These are phyloP conservation scores for Prunus mume DNA, from an alignment of 306 rosid genomes.

Conservation along the genomic window DNA sequence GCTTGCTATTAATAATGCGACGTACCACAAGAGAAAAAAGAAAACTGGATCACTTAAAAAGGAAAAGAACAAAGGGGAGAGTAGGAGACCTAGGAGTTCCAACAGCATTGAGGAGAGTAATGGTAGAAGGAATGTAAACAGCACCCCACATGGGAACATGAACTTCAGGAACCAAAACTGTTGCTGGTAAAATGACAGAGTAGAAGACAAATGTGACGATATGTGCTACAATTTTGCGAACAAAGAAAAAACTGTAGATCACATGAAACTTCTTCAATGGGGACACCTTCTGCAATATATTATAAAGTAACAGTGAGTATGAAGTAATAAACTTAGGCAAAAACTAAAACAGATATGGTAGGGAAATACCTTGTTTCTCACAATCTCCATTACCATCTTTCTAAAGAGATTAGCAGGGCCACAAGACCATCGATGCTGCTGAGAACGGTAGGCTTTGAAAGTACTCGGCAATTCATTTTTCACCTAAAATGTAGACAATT, in stretches of 20 bases:
- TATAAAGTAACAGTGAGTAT: background rate
- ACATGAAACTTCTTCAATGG: conserved; percentile 80
- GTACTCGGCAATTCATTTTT: conserved; percentile 94
- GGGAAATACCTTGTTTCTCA: conserved; percentile 62
- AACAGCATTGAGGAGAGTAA: conserved; percentile 89
- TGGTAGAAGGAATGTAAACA: conserved; percentile 76
- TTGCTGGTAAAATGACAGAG: conserved; percentile 80
- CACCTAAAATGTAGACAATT: conserved; percentile 48
- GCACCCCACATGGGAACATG: conserved; percentile 90
- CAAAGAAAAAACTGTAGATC: conserved; percentile 90
- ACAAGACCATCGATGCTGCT: conserved; percentile 97
- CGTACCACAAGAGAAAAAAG: background rate
- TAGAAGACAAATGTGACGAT: conserved; percentile 76
- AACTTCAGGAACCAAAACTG: conserved; percentile 84
- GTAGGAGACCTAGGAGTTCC: conserved; percentile 82
- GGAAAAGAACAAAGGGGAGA: background rate
- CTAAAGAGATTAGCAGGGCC: conserved; percentile 93
- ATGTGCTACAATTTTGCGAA: conserved; percentile 84
- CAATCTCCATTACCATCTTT: conserved; percentile 78
- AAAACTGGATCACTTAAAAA: background rate
- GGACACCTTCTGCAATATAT: conserved; percentile 70
- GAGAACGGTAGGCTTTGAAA: conserved; percentile 86
- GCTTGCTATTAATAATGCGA: background rate
- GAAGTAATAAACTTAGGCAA: background rate
- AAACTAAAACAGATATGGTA: background rate